Percentiles rank a stretch among this genome's conserved stretches.
phyloP scores from a whole-genome alignment of 1,284 basidiomycete species.

The Boletus subluridellus region DNA sequence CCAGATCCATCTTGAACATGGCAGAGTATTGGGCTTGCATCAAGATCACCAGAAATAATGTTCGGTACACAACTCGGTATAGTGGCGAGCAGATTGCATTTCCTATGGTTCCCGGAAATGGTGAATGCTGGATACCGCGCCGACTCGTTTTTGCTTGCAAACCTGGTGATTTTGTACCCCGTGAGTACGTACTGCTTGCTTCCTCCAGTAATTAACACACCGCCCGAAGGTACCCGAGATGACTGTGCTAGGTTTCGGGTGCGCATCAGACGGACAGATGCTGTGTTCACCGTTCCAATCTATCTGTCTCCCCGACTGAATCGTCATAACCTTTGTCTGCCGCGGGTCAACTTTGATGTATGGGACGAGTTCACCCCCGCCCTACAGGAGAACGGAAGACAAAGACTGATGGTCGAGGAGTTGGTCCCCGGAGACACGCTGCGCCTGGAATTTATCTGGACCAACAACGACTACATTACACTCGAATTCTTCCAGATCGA shows the following conservation, averaged over 20 bases:
- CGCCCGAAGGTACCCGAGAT: not conserved
- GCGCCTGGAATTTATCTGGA: not conserved
- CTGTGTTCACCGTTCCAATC: not conserved
- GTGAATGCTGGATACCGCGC: not conserved
- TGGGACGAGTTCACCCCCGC: not conserved
- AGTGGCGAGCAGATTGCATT: not conserved
- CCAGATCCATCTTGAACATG: not conserved
- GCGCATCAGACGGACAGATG: not conserved
- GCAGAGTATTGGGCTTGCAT: not conserved
- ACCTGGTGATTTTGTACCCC: not conserved
- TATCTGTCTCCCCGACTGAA: rapidly evolving
- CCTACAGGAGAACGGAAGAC: not conserved
- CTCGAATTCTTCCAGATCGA: not conserved
- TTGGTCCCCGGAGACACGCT: not conserved
- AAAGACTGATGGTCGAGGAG: not conserved
- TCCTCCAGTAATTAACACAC: not conserved
- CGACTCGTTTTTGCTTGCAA: not conserved
- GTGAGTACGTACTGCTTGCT: not conserved
- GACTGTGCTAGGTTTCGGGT: rapidly evolving
- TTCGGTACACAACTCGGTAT: not conserved
- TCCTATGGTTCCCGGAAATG: not conserved
- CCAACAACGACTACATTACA: not conserved
- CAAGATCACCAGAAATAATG: not conserved
- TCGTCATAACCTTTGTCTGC: not conserved
- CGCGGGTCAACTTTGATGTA: not conserved